Evolutionary conservation across 768 basidiomycete species (phyloP), one percentile per base, ranked within the genome.

Genomic region (Tubosaeta sp.): DNA sequence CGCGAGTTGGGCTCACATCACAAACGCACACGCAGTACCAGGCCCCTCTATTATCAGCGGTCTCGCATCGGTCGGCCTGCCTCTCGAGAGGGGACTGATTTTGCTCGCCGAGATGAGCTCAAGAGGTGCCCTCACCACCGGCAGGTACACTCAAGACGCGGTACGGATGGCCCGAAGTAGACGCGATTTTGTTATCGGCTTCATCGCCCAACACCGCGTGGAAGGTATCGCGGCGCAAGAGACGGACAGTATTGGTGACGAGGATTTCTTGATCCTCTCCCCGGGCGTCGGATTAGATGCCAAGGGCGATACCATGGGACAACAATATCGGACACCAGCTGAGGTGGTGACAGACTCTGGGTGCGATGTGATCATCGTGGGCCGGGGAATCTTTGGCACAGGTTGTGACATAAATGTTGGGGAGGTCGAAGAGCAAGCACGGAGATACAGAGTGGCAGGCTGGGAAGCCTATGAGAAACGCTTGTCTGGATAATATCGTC

Each of bases 21-120:
- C 94, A 46, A 98, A 99, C 67, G 96, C 96, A 2, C 96, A 98
- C 69, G 82, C 88, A 10, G 84, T 98, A 31, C 94, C 96, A 3
- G 96, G 96, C n/a, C 92, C 94, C 3, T 93, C 93, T 13, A 84
- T 98, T 57, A 80, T 99, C 57, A 76, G 82, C n/a, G 95, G 96
- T 14, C 86, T 99, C 29, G 75, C 88, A 2, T 85, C 86, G 6
- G 81, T 98, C 32, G 96, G 96, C 35, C 69, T 84, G 9, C 90
- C 94, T 0, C 78, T 92, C 25, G 57, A 84, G 2, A 81, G 96
- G 12, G 96, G 91, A 0, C 79, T 98, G 16, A 76, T 99, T 41
- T 76, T 99, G 32, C 84, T 99, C 39, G 90, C 94, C 32, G 94
- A 98, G 68, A 99, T 99, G 96, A 93, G 90, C 62, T 90, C 90